A percentile compares a stretch with the other conserved stretches of the same genome.
Evolutionary conservation across 441 rosid genomes (phyloP).

Genomic region (Macaranga tanarius): DNA sequence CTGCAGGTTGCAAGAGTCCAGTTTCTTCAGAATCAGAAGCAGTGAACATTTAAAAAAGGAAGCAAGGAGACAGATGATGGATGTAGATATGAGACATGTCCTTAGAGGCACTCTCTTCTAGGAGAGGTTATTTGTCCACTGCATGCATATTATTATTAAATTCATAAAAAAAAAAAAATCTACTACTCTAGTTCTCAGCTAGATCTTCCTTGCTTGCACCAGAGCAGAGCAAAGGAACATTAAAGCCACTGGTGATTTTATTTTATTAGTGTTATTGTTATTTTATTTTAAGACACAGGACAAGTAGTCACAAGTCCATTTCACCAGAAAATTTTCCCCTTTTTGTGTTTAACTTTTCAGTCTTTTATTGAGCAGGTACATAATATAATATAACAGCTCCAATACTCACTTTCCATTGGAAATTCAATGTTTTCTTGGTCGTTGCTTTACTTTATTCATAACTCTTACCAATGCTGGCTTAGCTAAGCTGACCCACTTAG

Average conservation of each 20-base stretch:
- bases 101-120: not conserved
- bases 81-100: not conserved
- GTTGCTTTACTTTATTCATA: not conserved
- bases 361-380: not conserved
- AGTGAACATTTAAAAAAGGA: no score
- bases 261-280: no score
- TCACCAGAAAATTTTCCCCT: not conserved
- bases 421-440: not conserved
- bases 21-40: no score
- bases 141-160: not conserved
- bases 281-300: no score
- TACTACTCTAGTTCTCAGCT: not conserved
- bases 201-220: no score
- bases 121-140: not conserved
- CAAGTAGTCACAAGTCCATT: not conserved
- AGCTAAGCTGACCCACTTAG: no score
- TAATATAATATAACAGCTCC: not conserved
- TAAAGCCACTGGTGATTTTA: no score
- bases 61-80: no score
- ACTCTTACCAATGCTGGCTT: no score
- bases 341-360: not conserved
- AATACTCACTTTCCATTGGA: not conserved
- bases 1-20: no score
- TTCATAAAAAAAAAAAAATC: not conserved
- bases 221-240: no score